Base-by-base conservation (phyloP, 805 yeast genomes). In the Kodamaea fukazawae region DNA sequence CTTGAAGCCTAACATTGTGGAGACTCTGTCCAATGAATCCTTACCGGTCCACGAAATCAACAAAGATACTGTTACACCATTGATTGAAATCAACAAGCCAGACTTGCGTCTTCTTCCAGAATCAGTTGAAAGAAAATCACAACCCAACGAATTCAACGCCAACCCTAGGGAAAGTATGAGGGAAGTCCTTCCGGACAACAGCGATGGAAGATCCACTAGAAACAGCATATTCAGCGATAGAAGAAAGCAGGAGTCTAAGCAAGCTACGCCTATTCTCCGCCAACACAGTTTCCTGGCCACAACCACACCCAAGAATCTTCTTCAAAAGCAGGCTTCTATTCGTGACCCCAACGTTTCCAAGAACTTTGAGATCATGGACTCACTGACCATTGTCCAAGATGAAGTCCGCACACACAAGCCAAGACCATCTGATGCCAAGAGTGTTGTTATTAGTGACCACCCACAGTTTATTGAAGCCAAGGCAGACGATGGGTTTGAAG, bases 1-100 rank as follows among this genome's bases (percentile, higher is more conserved):
- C 7, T 36, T 40, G 23, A 46, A 48, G 34, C 61, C 67, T 22
- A 60, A 54, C 34, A 41, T 55, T 15, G 48, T 60, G 11, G 54
- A 51, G 11, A 32, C 34, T 32, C 40, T 34, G 38, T 64, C 69
- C 1, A 57, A 50, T 28, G 67, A 61, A 13, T 56, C 65, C 0
- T 53, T 62, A 36, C 43, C 29, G 3, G 33, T 38, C 12, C 33
- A 22, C 6, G 29, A 35, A 11, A 25, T 10, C 9, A 34, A 23
- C 40, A 46, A 20, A 33, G 42, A 30, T 8, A 29, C 29, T 13
- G 28, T 32, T 13, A 15, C 34, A n/a, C 42, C 38, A 10, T 38
- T 43, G 37, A 30, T 41, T 41, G 46, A 42, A 12, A 13, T 35
- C 27, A 42, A 38, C 32, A 43, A 46, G 17, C 49, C 51, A 17